A percentile compares a stretch with the other conserved stretches of the same genome.
These are phyloP conservation scores for Scortechinia acanthostroma DNA, from an alignment of 2,329 filamentous ascomycete genomes.

Conservation along the genomic window DNA sequence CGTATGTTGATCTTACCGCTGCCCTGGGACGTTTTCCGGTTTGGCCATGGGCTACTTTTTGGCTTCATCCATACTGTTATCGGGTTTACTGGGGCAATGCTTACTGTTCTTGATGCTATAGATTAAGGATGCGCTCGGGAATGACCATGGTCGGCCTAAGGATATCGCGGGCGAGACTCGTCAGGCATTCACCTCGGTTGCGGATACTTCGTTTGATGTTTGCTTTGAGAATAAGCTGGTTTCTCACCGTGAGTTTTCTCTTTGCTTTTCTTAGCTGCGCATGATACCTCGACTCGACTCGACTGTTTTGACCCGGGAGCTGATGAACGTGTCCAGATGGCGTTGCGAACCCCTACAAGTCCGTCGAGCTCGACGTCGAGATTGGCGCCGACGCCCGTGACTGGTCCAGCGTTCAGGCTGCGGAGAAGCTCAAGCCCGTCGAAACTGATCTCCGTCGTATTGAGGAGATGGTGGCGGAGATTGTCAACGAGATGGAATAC, in stretches of 20 bases:
- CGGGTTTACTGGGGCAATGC: conserved; percentile 3
- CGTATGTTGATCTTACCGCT: conserved; percentile 41
- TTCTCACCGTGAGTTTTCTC: neutral
- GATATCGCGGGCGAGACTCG: conserved; percentile 87
- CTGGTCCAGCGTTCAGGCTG: conserved; percentile 92
- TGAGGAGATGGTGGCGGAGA: conserved; percentile 81
- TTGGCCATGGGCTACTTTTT: too few species aligned
- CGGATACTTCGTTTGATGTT: conserved; percentile 88
- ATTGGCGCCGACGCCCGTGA: conserved; percentile 96
- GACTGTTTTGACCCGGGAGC: conserved; percentile 20
- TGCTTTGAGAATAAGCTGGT: conserved; percentile 81
- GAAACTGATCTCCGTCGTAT: conserved; percentile 90
- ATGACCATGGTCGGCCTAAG: conserved; percentile 87
- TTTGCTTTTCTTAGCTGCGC: conserved; percentile 50
- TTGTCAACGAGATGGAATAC: conserved; percentile 95
- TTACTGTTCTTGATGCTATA: conserved; percentile 24
- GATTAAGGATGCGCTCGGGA: conserved; percentile 92
- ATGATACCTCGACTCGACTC: conserved; percentile 4
- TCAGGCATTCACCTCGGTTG: conserved; percentile 87
- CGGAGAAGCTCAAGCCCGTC: conserved; percentile 94
- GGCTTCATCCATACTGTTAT: conserved; percentile 2
- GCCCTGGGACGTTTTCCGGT: conserved; percentile 3
- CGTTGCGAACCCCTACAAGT: conserved; percentile 40
- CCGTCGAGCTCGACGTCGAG: conserved; percentile 87
- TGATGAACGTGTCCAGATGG: conserved; percentile 12